Evolutionary conservation across 768 basidiomycete genomes (phyloP).

Genomic region (Tylopilus cervinicoccineus): DNA sequence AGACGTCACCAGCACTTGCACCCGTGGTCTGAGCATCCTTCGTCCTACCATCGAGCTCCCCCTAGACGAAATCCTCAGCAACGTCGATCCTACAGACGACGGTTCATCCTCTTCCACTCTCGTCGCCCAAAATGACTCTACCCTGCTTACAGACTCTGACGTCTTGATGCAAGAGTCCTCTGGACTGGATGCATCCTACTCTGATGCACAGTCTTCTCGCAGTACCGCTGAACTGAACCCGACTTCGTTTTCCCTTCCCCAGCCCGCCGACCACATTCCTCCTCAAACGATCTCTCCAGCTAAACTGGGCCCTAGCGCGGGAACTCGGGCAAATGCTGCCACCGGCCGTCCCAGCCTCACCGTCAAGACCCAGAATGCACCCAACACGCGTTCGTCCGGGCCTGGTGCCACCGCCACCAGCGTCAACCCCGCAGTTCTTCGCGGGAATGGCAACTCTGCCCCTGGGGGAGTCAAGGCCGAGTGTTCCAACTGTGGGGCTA

Average conservation of each 20-base stretch:
- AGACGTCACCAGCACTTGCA: conserved; percentile 48
- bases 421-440: conserved; percentile 43
- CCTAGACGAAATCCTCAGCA: conserved; percentile 71
- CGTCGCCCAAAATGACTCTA: conserved; percentile 7
- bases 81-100: conserved; percentile 25
- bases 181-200: conserved; percentile 7
- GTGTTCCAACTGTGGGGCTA: conserved; percentile 86
- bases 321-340: conserved; percentile 43
- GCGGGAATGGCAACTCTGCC: conserved; percentile 34
- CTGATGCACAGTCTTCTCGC: conserved; percentile 9
- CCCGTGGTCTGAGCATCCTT: conserved; percentile 55
- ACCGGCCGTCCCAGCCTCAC: conserved; percentile 55
- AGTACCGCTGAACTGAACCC: conserved; percentile 4
- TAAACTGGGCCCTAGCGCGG: conserved; percentile 52
- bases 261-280: conserved; percentile 36
- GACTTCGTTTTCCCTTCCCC: conserved; percentile 33
- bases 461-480: conserved; percentile 71
- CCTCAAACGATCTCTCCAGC: conserved; percentile 57
- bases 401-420: conserved; percentile 65
- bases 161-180: conserved; percentile 28
- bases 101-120: not conserved
- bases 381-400: conserved; percentile 50
- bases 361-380: conserved; percentile 48
- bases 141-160: conserved; percentile 15
- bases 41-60: conserved; percentile 85